Conservation (phyloP, 345 rosid species). For the Firmiana major region DNA sequence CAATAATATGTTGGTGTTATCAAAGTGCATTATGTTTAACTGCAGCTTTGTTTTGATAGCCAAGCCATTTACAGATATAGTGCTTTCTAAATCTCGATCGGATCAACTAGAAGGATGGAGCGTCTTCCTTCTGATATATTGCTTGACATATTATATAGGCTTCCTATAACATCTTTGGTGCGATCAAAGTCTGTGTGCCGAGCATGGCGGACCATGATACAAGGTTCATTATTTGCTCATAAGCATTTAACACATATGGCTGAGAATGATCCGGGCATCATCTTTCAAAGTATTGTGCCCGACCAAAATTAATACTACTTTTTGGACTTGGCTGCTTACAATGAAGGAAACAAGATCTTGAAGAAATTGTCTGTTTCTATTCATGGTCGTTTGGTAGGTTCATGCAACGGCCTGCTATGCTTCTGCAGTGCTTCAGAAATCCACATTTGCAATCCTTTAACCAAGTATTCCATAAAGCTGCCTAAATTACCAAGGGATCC, state of each 20-base stretch:
- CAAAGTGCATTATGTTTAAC: too few species aligned
- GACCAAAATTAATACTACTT: slow-evolving; percentile 43
- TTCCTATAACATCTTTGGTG: slow-evolving; percentile 54
- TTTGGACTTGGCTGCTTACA: slow-evolving; percentile 32
- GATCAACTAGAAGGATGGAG: slow-evolving; percentile 32
- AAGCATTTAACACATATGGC: slow-evolving; percentile 20
- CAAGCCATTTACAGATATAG: too few species aligned
- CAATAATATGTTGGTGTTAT: too few species aligned
- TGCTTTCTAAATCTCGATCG: too few species aligned
- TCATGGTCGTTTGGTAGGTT: slow-evolving; percentile 41
- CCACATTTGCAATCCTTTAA: slow-evolving; percentile 56
- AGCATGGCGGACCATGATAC: slow-evolving; percentile 41
- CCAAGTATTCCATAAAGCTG: slow-evolving; percentile 32
- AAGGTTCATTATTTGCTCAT: slow-evolving; percentile 31
- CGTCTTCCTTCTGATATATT: slow-evolving; percentile 53
- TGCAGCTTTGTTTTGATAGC: too few species aligned
- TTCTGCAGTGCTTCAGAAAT: slow-evolving; percentile 35
- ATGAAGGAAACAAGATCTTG: slow-evolving; percentile 20
- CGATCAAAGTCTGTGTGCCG: slow-evolving; percentile 46
- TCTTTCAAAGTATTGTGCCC: slow-evolving; percentile 54
- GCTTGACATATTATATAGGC: slow-evolving; percentile 58
- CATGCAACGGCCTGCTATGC: slow-evolving; percentile 59
- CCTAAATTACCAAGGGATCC: slow-evolving; percentile 32
- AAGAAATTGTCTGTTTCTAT: slow-evolving; percentile 32
- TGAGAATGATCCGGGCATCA: slow-evolving; percentile 40